Base-by-base conservation (phyloP, 2,329 filamentous ascomycete genomes). In the Ilyonectria robusta region DNA sequence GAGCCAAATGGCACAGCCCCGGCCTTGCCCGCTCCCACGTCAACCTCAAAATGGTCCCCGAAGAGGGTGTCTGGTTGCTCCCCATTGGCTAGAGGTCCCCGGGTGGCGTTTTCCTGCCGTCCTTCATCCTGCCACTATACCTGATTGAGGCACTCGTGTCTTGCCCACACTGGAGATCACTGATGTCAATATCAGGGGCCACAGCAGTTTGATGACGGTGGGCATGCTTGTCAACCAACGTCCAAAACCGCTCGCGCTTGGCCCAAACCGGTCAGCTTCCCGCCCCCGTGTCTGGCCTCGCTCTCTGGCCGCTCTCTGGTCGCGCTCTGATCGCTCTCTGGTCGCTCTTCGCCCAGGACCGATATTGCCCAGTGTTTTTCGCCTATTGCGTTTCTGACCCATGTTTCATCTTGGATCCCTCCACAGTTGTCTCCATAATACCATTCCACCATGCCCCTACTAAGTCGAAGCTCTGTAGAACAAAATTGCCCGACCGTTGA, bases 1-100 rank as follows among this genome's bases (percentile, higher is more conserved):
- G 72, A 75, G 67, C 47, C 56, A 66, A 65, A 65, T 57, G 65
- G 69, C 72, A 66, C 69, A 75, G 73, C 67, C 73, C 37, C 73
- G 73, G 72, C 62, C 71, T 70, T 50, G 66, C 66, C 72, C 72
- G 70, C 68, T 46, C 51, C 50, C 42, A 61, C 51, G 44, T 57
- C 51, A 51, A 55, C 55, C 35, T 19, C 50, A 13, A 13, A 55
- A 55, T 50, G 57, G 23, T 60, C 62, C 56, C 50, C 56, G 48
- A 65, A 37, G n/a, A 44, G 26, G 26, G 65, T 66, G 62, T 53
- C 69, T 67, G 62, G 59, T 60, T 54, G 40, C 37, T 58, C 62
- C 61, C 68, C 55, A 60, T 69, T 74, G 71, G 66, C 55, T 48
- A 51, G 69, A 58, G 61, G 63, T 73, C 72, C 63, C 42, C 57